Evolutionary conservation across 1,284 basidiomycete genomes (phyloP).

Genomic region (Melampsora americana): DNA sequence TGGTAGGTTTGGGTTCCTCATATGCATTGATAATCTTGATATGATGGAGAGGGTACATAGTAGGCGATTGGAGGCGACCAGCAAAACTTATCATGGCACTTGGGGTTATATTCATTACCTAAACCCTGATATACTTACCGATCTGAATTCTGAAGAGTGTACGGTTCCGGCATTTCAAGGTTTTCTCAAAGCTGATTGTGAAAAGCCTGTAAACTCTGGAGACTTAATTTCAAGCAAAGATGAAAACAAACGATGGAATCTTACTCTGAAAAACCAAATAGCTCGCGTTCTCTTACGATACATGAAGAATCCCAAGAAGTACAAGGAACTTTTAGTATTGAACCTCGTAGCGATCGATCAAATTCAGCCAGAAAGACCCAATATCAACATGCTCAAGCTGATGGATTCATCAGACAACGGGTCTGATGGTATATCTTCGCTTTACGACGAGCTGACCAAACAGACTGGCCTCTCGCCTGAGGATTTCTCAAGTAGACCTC

Average conservation of each 20-base stretch:
- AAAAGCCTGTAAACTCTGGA: not conserved
- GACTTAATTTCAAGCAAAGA: not conserved
- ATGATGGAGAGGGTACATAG: too few species aligned
- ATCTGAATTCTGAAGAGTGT: not conserved
- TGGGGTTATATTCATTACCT: conserved; percentile 8
- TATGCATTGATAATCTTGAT: too few species aligned
- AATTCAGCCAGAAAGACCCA: not conserved
- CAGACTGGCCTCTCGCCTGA: not conserved
- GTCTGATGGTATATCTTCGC: not conserved
- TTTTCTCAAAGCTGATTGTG: too few species aligned
- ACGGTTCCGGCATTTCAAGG: not conserved
- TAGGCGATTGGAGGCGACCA: too few species aligned
- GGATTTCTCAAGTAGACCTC: not conserved
- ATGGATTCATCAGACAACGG: conserved; percentile 5
- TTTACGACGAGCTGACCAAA: not conserved
- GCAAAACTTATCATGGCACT: conserved; percentile 1
- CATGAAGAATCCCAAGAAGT: not conserved
- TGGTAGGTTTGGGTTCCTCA: too few species aligned
- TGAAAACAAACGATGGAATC: not conserved
- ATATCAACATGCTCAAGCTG: conserved; percentile 3
- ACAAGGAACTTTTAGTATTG: too few species aligned
- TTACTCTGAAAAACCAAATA: not conserved
- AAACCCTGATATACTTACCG: not conserved
- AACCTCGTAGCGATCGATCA: not conserved
- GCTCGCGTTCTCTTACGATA: not conserved